Base-by-base conservation (phyloP, 1,139 yeast genomes). In the Geotrichum citri-aurantii region DNA sequence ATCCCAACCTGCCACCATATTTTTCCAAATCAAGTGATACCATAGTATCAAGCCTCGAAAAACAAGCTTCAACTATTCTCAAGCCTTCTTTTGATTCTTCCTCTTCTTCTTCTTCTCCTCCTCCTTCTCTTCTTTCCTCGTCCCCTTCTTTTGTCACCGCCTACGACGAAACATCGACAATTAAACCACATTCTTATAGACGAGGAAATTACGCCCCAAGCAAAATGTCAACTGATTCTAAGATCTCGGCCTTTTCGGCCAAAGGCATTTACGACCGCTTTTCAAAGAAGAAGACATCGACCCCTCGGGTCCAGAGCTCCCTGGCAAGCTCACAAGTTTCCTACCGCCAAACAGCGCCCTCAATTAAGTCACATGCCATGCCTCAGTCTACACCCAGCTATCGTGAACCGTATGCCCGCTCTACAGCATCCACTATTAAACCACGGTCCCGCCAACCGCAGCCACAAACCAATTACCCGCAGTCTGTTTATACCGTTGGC, bases 221-320 rank as follows among this genome's bases (percentile, higher is more conserved):
- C 27, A 53, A 24, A 47, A 53, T 53, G 56, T 33, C 56, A 0
- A 26, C 52, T 12, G 56, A 53, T 21, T 11, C 56, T 1, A 46
- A 48, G 48, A 33, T 52, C 19, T 52, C 55, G 11, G 17, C 48
- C 47, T 53, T 53, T 21, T 53, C 56, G 23, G 56, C 56, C 12
- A 53, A 53, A 44, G 56, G 44, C 8, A 21, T 53, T 23, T 53
- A 53, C 48, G 56, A 48, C 48, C 52, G 56, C 24, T 48, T 53
- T 23, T 27, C 50, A 14, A 31, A 46, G 26, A 29, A 27, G 33
- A 53, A 53, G 40, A 24, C 24, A 17, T 17, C 44, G 6, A 37
- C 44, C 7, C 44, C 44, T 14, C 44, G 44, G 23, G 44, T 37
- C 8, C 44, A 37, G 44, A 37, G 44, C 44, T 37, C 44, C 10